phyloP scores from a whole-genome alignment of 768 basidiomycete species.

The Lentinus brumalis region DNA sequence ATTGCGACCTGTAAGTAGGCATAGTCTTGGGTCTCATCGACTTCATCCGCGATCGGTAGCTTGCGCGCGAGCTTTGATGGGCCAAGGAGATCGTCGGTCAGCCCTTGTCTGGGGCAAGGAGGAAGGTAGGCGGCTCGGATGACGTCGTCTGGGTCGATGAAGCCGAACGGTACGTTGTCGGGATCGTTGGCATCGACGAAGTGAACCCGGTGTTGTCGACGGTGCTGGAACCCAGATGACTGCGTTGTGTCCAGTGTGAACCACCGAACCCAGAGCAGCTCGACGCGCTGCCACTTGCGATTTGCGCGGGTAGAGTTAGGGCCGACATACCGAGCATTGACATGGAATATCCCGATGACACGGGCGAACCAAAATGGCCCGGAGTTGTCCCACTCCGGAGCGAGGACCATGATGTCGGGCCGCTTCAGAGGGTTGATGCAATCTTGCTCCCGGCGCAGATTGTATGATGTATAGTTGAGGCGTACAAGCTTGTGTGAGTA shows the following conservation, averaged over 20 bases:
- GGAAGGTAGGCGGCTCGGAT: conserved; percentile 44
- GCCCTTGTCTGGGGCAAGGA: conserved; percentile 28
- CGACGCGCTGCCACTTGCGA: conserved; percentile 26
- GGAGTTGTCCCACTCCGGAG: conserved; percentile 2
- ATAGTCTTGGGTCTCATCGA: neutral
- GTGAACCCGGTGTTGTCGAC: conserved; percentile 37
- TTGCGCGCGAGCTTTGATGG: neutral
- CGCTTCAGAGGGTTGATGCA: conserved; percentile 40
- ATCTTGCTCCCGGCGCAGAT: conserved; percentile 44
- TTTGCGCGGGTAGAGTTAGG: neutral
- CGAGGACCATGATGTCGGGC: conserved; percentile 33
- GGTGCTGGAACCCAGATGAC: conserved; percentile 31
- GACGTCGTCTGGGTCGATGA: conserved; percentile 45
- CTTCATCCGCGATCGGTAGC: too few species aligned
- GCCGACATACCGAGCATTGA: conserved; percentile 23
- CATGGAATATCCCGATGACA: conserved; percentile 34
- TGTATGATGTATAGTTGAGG: conserved; percentile 46
- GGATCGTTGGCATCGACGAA: conserved; percentile 36
- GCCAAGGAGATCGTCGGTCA: conserved; percentile 18
- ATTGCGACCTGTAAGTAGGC: conserved; percentile 31
- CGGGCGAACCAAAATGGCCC: conserved; percentile 35
- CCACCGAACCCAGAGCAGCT: conserved; percentile 45
- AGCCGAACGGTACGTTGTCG: conserved; percentile 41
- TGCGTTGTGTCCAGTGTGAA: conserved; percentile 32
- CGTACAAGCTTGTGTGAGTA: conserved; percentile 35